Conservation (phyloP, 2,329 filamentous ascomycete species). For the Macrophomina pseudophaseolina region DNA sequence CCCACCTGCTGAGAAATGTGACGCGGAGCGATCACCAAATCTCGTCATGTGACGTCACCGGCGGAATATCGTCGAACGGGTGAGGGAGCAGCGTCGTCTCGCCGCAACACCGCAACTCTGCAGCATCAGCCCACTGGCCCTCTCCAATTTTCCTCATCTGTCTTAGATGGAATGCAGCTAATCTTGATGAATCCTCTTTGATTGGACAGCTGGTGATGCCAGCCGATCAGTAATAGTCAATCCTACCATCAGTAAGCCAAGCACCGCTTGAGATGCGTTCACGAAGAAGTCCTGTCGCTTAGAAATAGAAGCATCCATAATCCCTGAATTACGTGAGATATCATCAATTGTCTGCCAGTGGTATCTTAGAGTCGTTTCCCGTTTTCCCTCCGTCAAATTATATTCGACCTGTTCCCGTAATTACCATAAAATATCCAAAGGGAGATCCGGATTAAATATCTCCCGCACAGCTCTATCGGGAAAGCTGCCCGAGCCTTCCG, state of each 20-base stretch:
- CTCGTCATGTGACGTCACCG: background rate
- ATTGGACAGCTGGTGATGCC: background rate
- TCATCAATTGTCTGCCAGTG: background rate
- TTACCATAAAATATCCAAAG: background rate
- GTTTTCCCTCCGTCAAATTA: background rate
- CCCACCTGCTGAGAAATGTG: conserved; percentile 19
- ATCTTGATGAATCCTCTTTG: background rate
- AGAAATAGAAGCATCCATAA: background rate
- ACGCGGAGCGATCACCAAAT: background rate
- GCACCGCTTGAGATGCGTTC: background rate
- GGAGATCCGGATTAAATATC: background rate
- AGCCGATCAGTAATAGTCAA: background rate
- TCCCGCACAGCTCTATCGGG: background rate
- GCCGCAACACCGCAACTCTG: background rate
- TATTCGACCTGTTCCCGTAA: background rate
- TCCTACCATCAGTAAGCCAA: background rate
- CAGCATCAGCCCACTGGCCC: background rate
- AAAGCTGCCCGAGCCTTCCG: background rate
- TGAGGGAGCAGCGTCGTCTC: background rate
- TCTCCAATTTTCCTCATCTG: background rate
- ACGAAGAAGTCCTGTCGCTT: background rate
- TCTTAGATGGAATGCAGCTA: too few species aligned
- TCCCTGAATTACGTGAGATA: background rate
- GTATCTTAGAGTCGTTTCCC: background rate
- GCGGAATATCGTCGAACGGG: background rate